Evolutionary conservation across 1,139 yeast genomes (phyloP).

Genomic region (Lodderomyces orthopsilosis): DNA sequence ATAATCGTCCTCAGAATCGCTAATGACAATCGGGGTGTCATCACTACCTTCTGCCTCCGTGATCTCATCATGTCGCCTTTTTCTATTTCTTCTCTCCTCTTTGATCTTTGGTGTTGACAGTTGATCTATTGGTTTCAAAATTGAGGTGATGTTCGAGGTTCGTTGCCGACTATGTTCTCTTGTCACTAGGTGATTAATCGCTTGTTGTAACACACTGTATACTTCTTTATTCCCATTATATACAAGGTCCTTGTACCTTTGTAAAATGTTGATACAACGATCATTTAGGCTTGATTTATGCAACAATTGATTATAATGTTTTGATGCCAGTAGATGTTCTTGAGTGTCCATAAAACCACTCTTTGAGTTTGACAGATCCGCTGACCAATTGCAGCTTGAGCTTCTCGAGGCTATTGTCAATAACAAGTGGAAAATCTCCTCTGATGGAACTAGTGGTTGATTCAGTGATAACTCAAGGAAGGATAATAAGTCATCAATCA

Average conservation of each 20-base stretch:
- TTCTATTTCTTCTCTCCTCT: constrained; percentile 3
- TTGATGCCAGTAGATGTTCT: not conserved
- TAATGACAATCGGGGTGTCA: constrained; percentile 17
- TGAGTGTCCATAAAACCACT: constrained; percentile 17
- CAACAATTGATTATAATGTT: not conserved
- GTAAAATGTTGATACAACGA: constrained; percentile 12
- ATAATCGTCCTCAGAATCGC: constrained; percentile 32
- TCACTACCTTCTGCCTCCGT: constrained; percentile 4
- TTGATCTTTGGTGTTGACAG: not conserved
- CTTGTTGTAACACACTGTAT: constrained; percentile 6
- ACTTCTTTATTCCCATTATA: constrained; percentile 2
- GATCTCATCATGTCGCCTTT: not conserved
- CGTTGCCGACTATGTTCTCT: not conserved
- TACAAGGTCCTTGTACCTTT: constrained; percentile 4
- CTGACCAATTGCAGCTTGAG: constrained; percentile 26
- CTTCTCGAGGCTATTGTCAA: constrained; percentile 31
- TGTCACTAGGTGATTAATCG: constrained; percentile 10
- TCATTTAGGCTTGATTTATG: constrained; percentile 1
- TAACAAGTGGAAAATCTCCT: constrained; percentile 26
- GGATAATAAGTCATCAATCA: constrained; percentile 30
- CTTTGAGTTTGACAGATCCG: constrained; percentile 8
- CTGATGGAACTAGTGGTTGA: constrained; percentile 21
- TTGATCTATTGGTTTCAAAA: not conserved
- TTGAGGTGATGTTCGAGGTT: not conserved
- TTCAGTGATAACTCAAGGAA: constrained; percentile 23